Percentiles rank a stretch among this genome's conserved stretches.
phyloP scores from a whole-genome alignment of 352 stramenopile species.

The Globisporangium heterothallicum region DNA sequence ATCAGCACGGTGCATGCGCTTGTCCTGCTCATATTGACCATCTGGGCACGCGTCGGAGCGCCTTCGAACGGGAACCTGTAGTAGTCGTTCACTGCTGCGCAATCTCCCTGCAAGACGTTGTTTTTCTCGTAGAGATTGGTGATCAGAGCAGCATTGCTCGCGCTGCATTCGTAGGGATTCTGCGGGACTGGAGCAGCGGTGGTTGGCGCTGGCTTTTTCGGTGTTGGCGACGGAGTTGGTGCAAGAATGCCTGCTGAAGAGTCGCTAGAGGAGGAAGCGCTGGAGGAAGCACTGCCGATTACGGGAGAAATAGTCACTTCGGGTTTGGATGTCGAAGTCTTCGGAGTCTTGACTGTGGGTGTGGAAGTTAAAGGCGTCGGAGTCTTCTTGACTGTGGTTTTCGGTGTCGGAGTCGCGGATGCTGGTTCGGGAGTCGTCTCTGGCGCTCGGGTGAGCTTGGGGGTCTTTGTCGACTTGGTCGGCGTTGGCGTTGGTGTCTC shows the following conservation, averaged over 20 bases:
- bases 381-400: neutral
- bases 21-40: slow-evolving; percentile 14
- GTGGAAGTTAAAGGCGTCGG: neutral
- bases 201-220: neutral
- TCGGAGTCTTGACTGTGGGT: neutral
- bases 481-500: neutral
- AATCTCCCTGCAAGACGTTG: slow-evolving; percentile 16
- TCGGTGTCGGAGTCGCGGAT: neutral
- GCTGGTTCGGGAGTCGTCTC: neutral
- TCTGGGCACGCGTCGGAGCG: slow-evolving; percentile 12
- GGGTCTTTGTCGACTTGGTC: neutral
- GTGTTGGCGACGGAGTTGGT: neutral
- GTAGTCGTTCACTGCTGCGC: slow-evolving; percentile 10
- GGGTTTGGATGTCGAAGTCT: neutral
- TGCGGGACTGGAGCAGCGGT: neutral
- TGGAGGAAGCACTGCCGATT: neutral
- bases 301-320: neutral
- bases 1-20: slow-evolving; percentile 14
- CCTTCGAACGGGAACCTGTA: slow-evolving; percentile 23
- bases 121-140: slow-evolving; percentile 18
- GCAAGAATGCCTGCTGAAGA: too few species aligned
- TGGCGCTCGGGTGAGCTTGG: neutral
- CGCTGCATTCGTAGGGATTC: slow-evolving; percentile 3
- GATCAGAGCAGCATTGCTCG: slow-evolving; percentile 6
- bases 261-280: neutral